A percentile compares a stretch with the other conserved stretches of the same genome.
Conservation (phyloP, 1,284 basidiomycete genomes). For the Dichomitus squalens region DNA sequence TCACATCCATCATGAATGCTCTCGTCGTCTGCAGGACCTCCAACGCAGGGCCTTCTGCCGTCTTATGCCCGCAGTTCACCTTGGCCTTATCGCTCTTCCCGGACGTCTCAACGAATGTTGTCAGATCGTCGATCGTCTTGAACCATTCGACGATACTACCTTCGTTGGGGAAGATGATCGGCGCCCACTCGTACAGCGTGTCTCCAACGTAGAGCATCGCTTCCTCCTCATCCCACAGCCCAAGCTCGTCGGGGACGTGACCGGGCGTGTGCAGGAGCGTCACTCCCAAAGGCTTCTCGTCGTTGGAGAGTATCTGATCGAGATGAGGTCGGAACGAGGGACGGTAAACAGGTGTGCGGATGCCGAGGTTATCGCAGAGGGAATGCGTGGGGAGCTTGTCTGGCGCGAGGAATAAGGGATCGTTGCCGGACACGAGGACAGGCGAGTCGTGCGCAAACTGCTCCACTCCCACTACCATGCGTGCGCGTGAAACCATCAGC, state of each 20-base stretch:
- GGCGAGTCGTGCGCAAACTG: constrained; percentile 48
- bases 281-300: constrained; percentile 31
- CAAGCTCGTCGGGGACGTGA: constrained; percentile 58
- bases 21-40: constrained; percentile 45
- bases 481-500: no score
- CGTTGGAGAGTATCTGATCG: constrained; percentile 13
- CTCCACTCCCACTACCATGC: constrained; percentile 47
- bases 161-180: constrained; percentile 54
- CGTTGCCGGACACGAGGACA: constrained; percentile 48
- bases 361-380: constrained; percentile 44
- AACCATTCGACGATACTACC: constrained; percentile 54
- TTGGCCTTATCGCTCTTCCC: constrained; percentile 33
- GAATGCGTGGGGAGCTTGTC: constrained; percentile 44
- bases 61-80: constrained; percentile 53
- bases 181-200: constrained; percentile 53
- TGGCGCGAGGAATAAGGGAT: constrained; percentile 45
- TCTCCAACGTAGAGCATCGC: constrained; percentile 58
- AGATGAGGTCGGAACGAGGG: constrained; percentile 45
- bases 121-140: constrained; percentile 42
- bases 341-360: constrained; percentile 45
- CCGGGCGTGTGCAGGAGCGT: constrained; percentile 55
- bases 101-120: constrained; percentile 39
- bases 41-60: constrained; percentile 43
- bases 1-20: constrained; percentile 48
- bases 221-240: constrained; percentile 50